Evolutionary conservation across 2,329 filamentous ascomycete species (phyloP).

Genomic region (Fusarium papillatum): DNA sequence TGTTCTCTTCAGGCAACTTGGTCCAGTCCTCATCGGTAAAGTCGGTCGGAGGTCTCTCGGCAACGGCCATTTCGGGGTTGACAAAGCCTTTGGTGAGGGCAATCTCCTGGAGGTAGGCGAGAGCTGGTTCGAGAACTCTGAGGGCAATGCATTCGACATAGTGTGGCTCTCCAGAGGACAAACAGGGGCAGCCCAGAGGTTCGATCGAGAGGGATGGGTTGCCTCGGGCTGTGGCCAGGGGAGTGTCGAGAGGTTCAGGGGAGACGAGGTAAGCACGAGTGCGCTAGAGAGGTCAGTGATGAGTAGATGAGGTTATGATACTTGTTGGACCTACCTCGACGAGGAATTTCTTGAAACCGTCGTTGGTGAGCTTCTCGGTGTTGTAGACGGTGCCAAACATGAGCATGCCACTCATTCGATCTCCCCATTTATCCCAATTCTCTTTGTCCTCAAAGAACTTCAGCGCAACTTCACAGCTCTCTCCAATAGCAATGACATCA

Average conservation of each 20-base stretch:
- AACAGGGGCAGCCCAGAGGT: constrained; percentile 73
- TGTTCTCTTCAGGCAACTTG: constrained; percentile 46
- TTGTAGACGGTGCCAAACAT: constrained; percentile 63
- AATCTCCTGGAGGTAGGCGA: constrained; percentile 73
- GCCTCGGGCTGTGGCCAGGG: constrained; percentile 66
- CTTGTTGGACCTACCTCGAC: constrained; percentile 56
- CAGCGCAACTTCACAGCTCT: constrained; percentile 71
- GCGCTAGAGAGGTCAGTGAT: constrained; percentile 56
- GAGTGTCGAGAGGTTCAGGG: constrained; percentile 62
- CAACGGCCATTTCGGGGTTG: constrained; percentile 55
- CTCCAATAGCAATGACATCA: constrained; percentile 79
- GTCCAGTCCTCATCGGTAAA: constrained; percentile 48
- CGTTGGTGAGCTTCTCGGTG: constrained; percentile 54
- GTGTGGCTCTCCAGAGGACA: constrained; percentile 73
- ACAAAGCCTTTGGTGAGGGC: constrained; percentile 54
- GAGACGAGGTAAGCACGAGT: constrained; percentile 73
- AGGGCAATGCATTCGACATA: constrained; percentile 75
- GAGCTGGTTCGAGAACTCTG: constrained; percentile 63
- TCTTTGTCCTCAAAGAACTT: constrained; percentile 69
- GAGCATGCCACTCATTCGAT: constrained; percentile 61
- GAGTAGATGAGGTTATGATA: not conserved
- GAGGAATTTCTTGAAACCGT: constrained; percentile 63
- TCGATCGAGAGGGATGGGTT: constrained; percentile 59
- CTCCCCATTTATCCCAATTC: constrained; percentile 62
- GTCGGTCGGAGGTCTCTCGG: constrained; percentile 35